Evolutionary conservation across 2,329 filamentous ascomycete species (phyloP), one percentile per base, ranked within the genome.

Genomic region (Exophiala phaeomuriformis): DNA sequence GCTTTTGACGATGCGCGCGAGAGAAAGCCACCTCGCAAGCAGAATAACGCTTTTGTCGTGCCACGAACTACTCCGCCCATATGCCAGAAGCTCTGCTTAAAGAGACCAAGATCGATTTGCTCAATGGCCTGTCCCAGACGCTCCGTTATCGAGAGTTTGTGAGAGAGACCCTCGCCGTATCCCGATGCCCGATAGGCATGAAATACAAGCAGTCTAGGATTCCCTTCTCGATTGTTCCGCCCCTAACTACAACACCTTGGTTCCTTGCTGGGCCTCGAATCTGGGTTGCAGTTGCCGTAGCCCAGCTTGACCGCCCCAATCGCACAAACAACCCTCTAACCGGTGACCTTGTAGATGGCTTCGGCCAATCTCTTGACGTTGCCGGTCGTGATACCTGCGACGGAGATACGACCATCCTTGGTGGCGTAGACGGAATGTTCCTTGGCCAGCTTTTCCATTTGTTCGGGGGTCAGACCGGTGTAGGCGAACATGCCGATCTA

Each of bases 401-500:
- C 72, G 33, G 75, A 74, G 61, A 79, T 75, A 65, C 77, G 72
- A 54, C 77, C 77, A 62, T 77, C 75, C 78, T 89, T 93, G 73
- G 93, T 97, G 62, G 90, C 91, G 71, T 98, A 98, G 66, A 98
- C 91, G 57, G 89, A 95, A 80, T 93, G 88, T 78, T 97, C 88
- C 78, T 94, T 90, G 63, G 90, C 88, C 59, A 98, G 79, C 66
- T 77, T 77, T 52, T 91, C 86, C 88, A 97, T 96, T 77, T 96
- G 87, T 75, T 91, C 85, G 51, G 90, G 77, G 65, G 79, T 91
- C 66, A 98, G 77, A 58, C 93, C 93, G 49, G 93, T 98, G 81
- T 95, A 98, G 65, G 93, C 91, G 69, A 98, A 98, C 93, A 98
- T 98, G 76, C 93, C 93, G 67, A 98, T 98, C 82, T 81, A 59